Evolutionary conservation across 108 stramenopile genomes (phyloP).

Genomic region (Parmales sp.): DNA sequence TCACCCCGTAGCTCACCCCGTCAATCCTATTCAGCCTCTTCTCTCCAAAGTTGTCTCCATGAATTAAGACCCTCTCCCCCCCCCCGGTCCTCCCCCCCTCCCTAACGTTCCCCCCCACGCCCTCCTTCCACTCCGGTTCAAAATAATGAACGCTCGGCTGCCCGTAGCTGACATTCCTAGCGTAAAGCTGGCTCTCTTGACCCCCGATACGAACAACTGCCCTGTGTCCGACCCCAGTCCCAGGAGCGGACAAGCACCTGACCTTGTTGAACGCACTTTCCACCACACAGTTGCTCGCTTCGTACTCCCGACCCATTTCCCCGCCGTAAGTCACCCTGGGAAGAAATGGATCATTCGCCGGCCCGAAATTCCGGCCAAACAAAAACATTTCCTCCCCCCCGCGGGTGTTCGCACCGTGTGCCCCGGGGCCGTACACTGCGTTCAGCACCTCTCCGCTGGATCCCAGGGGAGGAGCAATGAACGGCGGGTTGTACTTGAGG

Average conservation of each 20-base stretch:
- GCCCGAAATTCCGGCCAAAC: conserved; percentile 6
- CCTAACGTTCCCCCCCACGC: neutral
- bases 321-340: neutral
- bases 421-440: neutral
- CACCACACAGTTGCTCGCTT: neutral
- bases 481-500: neutral
- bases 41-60: conserved; percentile 11
- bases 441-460: too few relatives aligned
- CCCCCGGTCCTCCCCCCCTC: neutral
- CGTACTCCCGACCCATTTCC: neutral
- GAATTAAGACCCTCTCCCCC: neutral
- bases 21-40: neutral
- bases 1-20: conserved; percentile 4
- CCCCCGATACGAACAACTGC: neutral
- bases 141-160: neutral
- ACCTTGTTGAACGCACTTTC: neutral
- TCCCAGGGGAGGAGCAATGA: neutral
- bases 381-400: neutral
- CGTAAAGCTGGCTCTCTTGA: neutral
- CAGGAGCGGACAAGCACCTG: neutral
- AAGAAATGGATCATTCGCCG: neutral
- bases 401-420: neutral
- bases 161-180: neutral
- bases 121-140: neutral
- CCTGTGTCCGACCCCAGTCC: neutral